These are phyloP conservation scores for Solanum hybrid DNA, from an alignment of 305 asterid species.

Conservation along the genomic window DNA sequence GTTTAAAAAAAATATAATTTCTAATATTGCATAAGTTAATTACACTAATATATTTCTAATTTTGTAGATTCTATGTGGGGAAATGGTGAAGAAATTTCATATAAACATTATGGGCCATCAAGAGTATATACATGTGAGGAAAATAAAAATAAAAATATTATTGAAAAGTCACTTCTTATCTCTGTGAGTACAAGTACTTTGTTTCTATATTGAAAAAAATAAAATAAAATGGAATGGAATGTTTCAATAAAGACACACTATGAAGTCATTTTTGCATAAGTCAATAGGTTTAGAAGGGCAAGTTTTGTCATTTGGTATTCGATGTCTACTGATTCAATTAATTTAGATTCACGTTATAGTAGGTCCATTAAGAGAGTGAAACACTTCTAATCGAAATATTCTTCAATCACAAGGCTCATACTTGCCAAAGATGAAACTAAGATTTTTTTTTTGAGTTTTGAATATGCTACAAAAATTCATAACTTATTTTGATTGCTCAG, in stretches of 20 bases:
- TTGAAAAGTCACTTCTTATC: background rate
- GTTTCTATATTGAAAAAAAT: background rate
- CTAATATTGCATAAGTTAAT: background rate
- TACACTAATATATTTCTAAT: background rate
- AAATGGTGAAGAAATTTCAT: background rate
- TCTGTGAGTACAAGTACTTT: background rate
- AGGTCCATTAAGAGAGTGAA: background rate
- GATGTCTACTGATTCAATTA: background rate
- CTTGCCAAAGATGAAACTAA: background rate
- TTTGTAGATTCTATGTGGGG: background rate
- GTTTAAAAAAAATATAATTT: background rate
- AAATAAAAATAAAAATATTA: background rate
- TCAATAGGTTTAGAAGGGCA: background rate
- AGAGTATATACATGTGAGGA: background rate
- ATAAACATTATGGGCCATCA: background rate
- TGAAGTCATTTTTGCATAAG: background rate
- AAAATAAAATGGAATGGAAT: background rate
- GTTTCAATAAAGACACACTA: background rate
- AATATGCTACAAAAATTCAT: background rate
- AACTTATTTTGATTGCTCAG: background rate
- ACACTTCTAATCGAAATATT: fast-evolving
- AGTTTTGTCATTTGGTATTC: background rate
- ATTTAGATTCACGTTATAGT: background rate
- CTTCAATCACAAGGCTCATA: background rate
- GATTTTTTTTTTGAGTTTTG: background rate